phyloP scores from a whole-genome alignment of 202 grass and related monocot species.

The Elaeis oleifera region DNA sequence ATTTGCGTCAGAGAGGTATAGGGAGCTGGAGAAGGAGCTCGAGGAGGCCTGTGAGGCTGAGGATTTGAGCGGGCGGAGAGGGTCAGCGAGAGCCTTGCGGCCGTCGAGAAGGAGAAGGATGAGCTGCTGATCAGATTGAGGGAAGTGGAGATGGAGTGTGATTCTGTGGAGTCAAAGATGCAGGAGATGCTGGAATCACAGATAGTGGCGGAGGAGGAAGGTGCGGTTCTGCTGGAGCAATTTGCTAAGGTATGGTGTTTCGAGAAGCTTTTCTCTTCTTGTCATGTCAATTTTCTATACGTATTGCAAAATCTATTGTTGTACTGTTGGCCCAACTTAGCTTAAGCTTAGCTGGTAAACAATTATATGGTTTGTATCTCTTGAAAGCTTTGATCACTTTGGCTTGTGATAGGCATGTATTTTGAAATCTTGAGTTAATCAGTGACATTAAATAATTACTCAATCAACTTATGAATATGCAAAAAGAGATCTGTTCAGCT shows the following conservation, averaged over 20 bases:
- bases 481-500: too few species aligned
- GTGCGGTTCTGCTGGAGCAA: slow-evolving; percentile 47
- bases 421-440: too few species aligned
- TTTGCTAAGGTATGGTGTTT: slow-evolving; percentile 52
- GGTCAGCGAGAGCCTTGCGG: slow-evolving; percentile 56
- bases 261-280: neutral
- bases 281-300: too few species aligned
- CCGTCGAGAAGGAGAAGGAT: slow-evolving; percentile 59
- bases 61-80: slow-evolving; percentile 79
- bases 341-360: too few species aligned
- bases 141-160: slow-evolving; percentile 51
- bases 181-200: slow-evolving; percentile 60
- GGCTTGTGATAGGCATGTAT: too few species aligned
- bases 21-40: slow-evolving; percentile 77
- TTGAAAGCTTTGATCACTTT: too few species aligned
- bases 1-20: slow-evolving; percentile 34
- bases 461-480: too few species aligned
- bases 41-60: slow-evolving; percentile 83
- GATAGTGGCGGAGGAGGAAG: slow-evolving; percentile 63
- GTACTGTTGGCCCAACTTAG: too few species aligned
- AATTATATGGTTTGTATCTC: too few species aligned
- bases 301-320: too few species aligned
- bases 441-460: too few species aligned
- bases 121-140: slow-evolving; percentile 37
- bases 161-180: slow-evolving; percentile 63